Percentiles rank a stretch among this genome's conserved stretches.
Evolutionary conservation across 2,329 filamentous ascomycete genomes (phyloP).

Genomic region (Arthroderma sp.): DNA sequence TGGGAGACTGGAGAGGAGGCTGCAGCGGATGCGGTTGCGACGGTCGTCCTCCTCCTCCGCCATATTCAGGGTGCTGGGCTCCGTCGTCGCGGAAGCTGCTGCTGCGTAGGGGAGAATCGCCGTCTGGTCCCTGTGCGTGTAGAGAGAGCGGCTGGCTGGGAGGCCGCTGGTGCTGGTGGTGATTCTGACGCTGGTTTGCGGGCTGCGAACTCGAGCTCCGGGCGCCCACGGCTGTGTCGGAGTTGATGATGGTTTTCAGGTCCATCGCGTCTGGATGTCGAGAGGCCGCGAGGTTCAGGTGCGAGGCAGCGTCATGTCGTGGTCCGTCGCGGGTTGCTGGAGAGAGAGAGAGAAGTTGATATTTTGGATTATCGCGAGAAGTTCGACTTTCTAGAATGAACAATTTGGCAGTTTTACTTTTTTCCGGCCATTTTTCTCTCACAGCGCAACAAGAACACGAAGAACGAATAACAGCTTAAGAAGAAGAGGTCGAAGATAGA

Average conservation of each 20-base stretch:
- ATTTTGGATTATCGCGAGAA: no score
- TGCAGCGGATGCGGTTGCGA: constrained; percentile 36
- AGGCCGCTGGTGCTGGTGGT: constrained; percentile 22
- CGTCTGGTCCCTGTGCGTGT: not conserved
- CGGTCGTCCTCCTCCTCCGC: constrained; percentile 15
- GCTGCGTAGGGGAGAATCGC: not conserved
- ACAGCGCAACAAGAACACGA: no score
- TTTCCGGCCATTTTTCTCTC: no score
- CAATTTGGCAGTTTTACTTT: no score
- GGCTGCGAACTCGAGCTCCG: constrained; percentile 21
- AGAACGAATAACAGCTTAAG: no score
- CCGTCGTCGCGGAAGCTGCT: constrained; percentile 6
- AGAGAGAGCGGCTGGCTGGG: constrained; percentile 4
- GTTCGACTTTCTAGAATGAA: no score
- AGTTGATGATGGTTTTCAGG: constrained; percentile 43
- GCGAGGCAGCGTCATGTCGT: no score
- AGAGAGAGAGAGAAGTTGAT: no score
- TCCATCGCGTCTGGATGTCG: constrained; percentile 30
- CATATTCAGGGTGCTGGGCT: constrained; percentile 2
- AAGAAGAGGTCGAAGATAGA: no score
- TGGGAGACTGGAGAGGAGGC: constrained; percentile 35
- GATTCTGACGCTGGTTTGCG: not conserved
- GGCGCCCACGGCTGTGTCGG: constrained; percentile 8
- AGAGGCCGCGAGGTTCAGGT: not conserved
- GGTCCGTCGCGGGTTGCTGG: no score